Evolutionary conservation across 1,139 yeast species (phyloP).

Genomic region (Yarrowia galli): DNA sequence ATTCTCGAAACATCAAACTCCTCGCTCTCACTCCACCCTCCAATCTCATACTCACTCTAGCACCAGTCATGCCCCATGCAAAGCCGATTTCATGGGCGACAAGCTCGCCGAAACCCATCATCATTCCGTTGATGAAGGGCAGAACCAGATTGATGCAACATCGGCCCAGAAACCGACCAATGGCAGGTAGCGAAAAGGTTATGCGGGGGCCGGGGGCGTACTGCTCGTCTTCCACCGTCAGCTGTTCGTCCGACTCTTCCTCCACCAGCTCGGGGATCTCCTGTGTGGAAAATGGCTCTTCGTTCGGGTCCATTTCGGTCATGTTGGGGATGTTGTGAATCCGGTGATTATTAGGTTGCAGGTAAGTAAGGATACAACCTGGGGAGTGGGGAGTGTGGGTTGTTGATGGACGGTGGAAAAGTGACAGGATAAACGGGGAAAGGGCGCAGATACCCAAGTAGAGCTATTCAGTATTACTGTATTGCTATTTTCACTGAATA

Average conservation of each 20-base stretch:
- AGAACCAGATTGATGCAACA: conserved; percentile 73
- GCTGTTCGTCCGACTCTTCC: conserved; percentile 25
- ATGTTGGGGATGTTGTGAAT: conserved; percentile 22
- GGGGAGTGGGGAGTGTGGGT: too few species aligned
- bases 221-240: conserved; percentile 6
- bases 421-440: too few species aligned
- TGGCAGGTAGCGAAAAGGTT: conserved; percentile 32
- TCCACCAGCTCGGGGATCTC: conserved; percentile 21
- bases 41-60: conserved; percentile 56
- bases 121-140: conserved; percentile 92
- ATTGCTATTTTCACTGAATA: too few species aligned
- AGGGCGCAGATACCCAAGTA: too few species aligned
- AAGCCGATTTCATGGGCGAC: conserved; percentile 93
- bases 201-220: conserved; percentile 20
- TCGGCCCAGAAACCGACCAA: conserved; percentile 31
- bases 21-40: background rate
- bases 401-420: too few species aligned
- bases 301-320: conserved; percentile 22
- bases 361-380: background rate
- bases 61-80: conserved; percentile 79
- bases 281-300: conserved; percentile 29
- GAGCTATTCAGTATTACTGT: too few species aligned
- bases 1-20: background rate
- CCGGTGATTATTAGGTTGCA: conserved; percentile 1
- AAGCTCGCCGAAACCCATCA: conserved; percentile 96